A percentile compares a stretch with the other conserved stretches of the same genome.
These are phyloP conservation scores for Didymella pomorum DNA, from an alignment of 2,329 filamentous ascomycete genomes.

Conservation along the genomic window DNA sequence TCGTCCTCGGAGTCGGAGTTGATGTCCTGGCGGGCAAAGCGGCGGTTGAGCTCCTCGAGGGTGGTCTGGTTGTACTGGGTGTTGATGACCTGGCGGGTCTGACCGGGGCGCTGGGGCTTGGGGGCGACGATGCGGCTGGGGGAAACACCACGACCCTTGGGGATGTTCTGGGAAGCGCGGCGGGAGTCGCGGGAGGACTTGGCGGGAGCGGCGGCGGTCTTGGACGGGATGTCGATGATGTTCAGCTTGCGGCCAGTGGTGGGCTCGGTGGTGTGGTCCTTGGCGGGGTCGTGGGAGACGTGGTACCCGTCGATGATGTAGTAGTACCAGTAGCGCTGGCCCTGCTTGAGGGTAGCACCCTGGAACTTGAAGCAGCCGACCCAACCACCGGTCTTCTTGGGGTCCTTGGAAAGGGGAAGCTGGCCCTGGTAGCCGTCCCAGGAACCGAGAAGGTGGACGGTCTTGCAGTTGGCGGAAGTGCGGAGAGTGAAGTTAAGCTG, in stretches of 20 bases:
- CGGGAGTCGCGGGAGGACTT: constrained; percentile 55
- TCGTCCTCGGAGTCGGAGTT: constrained; percentile 64
- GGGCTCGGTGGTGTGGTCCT: constrained; percentile 88
- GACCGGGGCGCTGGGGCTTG: constrained; percentile 86
- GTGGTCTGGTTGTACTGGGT: constrained; percentile 78
- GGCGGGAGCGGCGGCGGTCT: constrained; percentile 54
- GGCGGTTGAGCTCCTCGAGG: constrained; percentile 80
- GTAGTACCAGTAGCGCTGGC: constrained; percentile 99
- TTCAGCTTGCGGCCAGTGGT: constrained; percentile 97
- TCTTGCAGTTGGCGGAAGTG: constrained; percentile 96
- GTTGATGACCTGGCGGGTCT: constrained; percentile 86
- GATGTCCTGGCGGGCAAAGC: constrained; percentile 75
- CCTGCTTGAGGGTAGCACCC: constrained; percentile 81
- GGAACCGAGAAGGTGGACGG: constrained; percentile 94
- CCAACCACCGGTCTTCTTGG: constrained; percentile 89
- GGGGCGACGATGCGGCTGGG: constrained; percentile 89
- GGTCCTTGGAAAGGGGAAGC: constrained; percentile 91
- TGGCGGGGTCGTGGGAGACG: constrained; percentile 93
- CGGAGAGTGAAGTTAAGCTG: constrained; percentile 96
- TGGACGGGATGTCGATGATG: constrained; percentile 86
- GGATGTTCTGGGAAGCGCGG: constrained; percentile 69
- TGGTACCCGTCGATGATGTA: constrained; percentile 99
- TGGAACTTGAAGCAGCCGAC: constrained; percentile 97
- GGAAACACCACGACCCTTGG: constrained; percentile 88
- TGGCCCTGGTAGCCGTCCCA: constrained; percentile 98